A percentile compares a stretch with the other conserved stretches of the same genome.
Evolutionary conservation across 495 filamentous ascomycete genomes (phyloP).

Genomic region (Lineolata rhizophorae): DNA sequence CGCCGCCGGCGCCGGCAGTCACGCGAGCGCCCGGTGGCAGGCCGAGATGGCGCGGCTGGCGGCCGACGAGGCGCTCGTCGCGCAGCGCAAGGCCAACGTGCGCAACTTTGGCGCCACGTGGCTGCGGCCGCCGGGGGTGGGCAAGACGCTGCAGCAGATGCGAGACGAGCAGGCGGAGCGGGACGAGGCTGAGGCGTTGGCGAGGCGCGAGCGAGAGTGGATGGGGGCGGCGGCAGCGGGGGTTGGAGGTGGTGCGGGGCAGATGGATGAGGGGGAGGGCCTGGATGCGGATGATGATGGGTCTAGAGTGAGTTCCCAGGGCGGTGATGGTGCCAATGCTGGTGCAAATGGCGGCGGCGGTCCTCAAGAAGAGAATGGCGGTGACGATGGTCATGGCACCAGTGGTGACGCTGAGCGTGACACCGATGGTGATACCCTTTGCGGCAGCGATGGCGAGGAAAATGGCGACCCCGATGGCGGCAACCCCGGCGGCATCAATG

Average conservation of each 20-base stretch:
- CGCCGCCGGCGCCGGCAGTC: too few species aligned
- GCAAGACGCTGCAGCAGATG: conserved; percentile 22
- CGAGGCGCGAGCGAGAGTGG: conserved; percentile 14
- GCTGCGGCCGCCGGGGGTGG: conserved; percentile 22
- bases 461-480: conserved; percentile 7
- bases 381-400: too few species aligned
- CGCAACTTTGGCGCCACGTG: conserved; percentile 20
- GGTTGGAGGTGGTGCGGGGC: not conserved
- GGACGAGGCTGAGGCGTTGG: conserved; percentile 18
- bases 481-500: too few species aligned
- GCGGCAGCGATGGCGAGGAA: conserved; percentile 6
- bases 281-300: not conserved
- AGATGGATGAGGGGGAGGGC: conserved; percentile 1
- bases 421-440: conserved; percentile 2
- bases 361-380: conserved; percentile 8
- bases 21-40: too few species aligned
- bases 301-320: too few species aligned
- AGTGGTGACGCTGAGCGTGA: conserved; percentile 5
- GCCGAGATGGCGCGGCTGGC: conserved; percentile 11
- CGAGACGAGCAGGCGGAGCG: conserved; percentile 21
- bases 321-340: conserved; percentile 9
- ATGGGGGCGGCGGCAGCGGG: conserved; percentile 4
- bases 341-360: too few species aligned
- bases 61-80: conserved; percentile 17
- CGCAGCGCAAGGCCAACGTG: conserved; percentile 18